These are phyloP conservation scores for Corynespora cassiicola DNA, from an alignment of 2,329 filamentous ascomycete species.

Conservation along the genomic window DNA sequence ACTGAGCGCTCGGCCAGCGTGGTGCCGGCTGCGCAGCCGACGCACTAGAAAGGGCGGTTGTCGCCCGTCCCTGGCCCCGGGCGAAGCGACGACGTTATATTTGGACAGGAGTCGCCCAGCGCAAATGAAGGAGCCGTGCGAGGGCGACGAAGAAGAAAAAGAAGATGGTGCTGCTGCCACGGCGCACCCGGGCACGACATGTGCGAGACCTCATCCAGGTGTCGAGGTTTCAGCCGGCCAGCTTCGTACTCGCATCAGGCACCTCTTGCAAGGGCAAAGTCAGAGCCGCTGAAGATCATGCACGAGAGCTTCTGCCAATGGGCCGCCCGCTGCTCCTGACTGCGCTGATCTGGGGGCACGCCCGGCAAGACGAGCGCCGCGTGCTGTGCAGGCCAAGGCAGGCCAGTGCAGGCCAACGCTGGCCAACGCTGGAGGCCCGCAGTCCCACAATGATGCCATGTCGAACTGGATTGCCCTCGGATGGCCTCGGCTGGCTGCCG, in stretches of 20 bases:
- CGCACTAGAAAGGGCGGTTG: conserved; percentile 3
- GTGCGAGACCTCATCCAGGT: not conserved
- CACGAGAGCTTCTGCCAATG: conserved; percentile 15
- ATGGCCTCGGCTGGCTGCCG: too few relatives aligned
- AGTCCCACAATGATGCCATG: too few relatives aligned
- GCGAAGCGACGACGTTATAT: too few relatives aligned
- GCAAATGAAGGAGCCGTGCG: conserved; percentile 16
- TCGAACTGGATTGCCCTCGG: too few relatives aligned
- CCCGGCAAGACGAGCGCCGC: too few relatives aligned
- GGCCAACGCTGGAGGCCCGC: too few relatives aligned
- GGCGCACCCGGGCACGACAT: conserved; percentile 1
- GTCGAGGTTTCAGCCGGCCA: conserved; percentile 33
- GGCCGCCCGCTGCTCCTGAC: too few relatives aligned
- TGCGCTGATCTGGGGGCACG: too few relatives aligned
- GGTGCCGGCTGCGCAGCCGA: conserved; percentile 6
- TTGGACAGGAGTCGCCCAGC: too few relatives aligned
- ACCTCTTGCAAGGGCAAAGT: conserved; percentile 27
- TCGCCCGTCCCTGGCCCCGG: too few relatives aligned
- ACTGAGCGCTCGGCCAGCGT: conserved; percentile 15
- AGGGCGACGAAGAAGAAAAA: conserved; percentile 11
- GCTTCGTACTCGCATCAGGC: conserved; percentile 25
- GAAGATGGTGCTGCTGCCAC: conserved; percentile 6
- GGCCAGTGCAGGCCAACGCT: too few relatives aligned
- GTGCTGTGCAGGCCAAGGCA: too few relatives aligned
- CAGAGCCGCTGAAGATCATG: conserved; percentile 36